A percentile compares a stretch with the other conserved stretches of the same genome.
Evolutionary conservation across 2,329 filamentous ascomycete genomes (phyloP).

Genomic region (Apiospora arundinis): DNA sequence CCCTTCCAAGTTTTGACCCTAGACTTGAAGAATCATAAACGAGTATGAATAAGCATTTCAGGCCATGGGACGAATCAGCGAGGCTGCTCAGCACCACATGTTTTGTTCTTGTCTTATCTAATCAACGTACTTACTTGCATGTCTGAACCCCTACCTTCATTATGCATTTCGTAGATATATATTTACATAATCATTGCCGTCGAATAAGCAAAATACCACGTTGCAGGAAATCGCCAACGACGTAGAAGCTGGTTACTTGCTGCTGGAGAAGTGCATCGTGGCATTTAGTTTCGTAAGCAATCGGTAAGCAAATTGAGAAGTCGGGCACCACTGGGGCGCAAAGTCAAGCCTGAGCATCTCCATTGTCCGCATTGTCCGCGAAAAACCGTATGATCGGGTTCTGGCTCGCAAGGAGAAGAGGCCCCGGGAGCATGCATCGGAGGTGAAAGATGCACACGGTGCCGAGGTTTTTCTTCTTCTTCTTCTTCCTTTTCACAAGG

Average conservation of each 20-base stretch:
- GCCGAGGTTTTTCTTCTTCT: not conserved
- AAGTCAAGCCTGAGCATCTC: not conserved
- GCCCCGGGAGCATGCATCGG: constrained; percentile 10
- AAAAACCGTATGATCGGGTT: not conserved
- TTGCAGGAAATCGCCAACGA: not conserved
- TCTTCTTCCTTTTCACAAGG: no score
- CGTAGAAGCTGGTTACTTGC: not conserved
- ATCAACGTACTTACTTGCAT: not conserved
- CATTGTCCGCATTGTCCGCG: not conserved
- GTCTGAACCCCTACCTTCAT: not conserved
- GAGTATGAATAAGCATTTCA: not conserved
- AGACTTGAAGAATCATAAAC: not conserved
- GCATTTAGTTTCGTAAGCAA: not conserved
- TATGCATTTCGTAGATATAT: not conserved
- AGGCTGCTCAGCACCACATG: not conserved
- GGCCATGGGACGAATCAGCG: not conserved
- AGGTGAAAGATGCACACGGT: constrained; percentile 1
- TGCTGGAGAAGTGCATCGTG: not conserved
- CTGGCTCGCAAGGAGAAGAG: not conserved
- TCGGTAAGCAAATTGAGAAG: not conserved
- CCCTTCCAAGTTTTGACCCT: not conserved
- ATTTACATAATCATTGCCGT: not conserved
- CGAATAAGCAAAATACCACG: not conserved
- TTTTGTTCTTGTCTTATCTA: not conserved
- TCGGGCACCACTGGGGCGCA: not conserved